These are phyloP conservation scores for Botrytis byssoidea DNA, from an alignment of 2,329 filamentous ascomycete genomes.

Conservation along the genomic window DNA sequence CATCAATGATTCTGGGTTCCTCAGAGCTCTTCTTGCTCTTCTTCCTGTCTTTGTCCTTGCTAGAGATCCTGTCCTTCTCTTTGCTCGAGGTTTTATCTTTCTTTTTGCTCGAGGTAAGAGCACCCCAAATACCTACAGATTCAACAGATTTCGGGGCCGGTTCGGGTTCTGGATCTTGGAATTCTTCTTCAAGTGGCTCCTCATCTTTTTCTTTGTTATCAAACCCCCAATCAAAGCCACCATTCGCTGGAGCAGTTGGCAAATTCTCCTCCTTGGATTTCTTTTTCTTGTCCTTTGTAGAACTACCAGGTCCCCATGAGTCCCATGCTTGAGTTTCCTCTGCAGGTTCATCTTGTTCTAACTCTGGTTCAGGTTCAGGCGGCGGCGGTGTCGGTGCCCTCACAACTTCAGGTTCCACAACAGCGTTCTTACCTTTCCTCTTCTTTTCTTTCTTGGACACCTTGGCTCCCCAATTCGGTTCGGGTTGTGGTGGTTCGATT, in stretches of 20 bases:
- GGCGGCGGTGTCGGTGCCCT: conserved; percentile 30
- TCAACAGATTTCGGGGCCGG: conserved; percentile 23
- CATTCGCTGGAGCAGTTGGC: conserved; percentile 4
- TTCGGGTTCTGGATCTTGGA: conserved; percentile 24
- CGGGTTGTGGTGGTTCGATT: conserved; percentile 20
- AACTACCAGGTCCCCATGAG: conserved; percentile 28
- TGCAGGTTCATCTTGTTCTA: conserved; percentile 30
- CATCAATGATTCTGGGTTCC: conserved; percentile 18
- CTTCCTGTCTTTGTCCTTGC: conserved; percentile 45
- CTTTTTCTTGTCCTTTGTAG: conserved; percentile 43
- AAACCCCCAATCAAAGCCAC: conserved; percentile 17
- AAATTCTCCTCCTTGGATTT: conserved; percentile 14
- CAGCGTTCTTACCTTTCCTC: conserved; percentile 42
- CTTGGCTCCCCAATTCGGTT: conserved; percentile 33
- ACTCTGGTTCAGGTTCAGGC: conserved; percentile 39
- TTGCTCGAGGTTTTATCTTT: conserved; percentile 23
- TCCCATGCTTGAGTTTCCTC: conserved; percentile 39
- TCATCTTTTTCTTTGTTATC: conserved; percentile 22
- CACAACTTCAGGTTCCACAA: conserved; percentile 35
- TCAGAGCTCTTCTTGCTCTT: conserved; percentile 40
- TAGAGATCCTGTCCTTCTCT: conserved; percentile 22
- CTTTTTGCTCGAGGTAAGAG: conserved; percentile 22
- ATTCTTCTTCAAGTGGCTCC: conserved; percentile 42
- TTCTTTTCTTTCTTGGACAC: conserved; percentile 51
- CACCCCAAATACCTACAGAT: conserved; percentile 25